Conservation (phyloP, 2,329 filamentous ascomycete genomes). For the Colletotrichum tropicicola region DNA sequence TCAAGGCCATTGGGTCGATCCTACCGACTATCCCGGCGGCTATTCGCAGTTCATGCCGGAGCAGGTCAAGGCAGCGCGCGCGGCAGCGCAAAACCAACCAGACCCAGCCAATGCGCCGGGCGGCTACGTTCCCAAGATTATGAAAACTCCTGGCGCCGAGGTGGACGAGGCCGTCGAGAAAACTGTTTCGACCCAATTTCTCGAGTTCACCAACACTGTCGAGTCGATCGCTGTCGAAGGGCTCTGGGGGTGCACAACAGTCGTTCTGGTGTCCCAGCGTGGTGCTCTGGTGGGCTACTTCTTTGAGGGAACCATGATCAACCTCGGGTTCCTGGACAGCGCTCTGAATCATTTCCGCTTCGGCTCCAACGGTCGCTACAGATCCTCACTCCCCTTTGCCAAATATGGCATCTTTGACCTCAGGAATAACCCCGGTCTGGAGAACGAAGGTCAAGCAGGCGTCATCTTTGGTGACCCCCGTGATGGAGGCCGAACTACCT, state of each 20-base stretch:
- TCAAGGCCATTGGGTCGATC: not conserved
- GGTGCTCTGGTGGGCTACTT: not conserved
- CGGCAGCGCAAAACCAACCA: not conserved
- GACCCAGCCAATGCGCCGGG: too few species aligned
- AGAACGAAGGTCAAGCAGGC: not conserved
- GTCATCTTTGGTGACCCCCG: not conserved
- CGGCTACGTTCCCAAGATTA: not conserved
- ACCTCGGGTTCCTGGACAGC: not conserved
- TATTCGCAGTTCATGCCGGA: not conserved
- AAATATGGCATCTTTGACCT: not conserved
- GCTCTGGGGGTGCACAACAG: not conserved
- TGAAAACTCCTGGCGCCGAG: not conserved
- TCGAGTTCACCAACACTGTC: not conserved
- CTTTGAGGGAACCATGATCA: not conserved
- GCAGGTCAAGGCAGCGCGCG: not conserved
- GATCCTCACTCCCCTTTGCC: not conserved
- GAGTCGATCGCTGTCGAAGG: not conserved
- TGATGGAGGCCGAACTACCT: not conserved
- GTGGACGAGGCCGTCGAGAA: not conserved
- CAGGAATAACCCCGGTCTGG: not conserved
- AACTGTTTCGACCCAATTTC: not conserved
- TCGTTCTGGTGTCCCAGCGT: not conserved
- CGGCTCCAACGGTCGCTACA: not conserved
- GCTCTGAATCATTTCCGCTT: not conserved
- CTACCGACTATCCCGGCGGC: not conserved